Base-by-base conservation (phyloP, 352 stramenopile genomes). In the Phytophthora citrophthora region DNA sequence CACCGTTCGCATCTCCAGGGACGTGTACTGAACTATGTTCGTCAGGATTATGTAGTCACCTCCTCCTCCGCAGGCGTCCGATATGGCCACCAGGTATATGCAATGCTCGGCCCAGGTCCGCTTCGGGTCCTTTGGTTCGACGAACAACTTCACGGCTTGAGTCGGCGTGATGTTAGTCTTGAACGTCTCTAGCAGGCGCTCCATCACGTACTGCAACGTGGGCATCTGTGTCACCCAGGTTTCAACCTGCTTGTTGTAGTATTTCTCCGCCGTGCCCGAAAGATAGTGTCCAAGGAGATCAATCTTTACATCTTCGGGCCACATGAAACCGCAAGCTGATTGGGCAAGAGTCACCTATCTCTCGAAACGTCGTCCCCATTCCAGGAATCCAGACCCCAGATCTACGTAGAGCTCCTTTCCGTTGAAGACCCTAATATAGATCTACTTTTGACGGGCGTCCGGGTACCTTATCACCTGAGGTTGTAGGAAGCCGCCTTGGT, bases 171-270 rank as follows among this genome's bases (percentile, higher is more conserved):
- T 52, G 4, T 15, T 20, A 1, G 43, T 58, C 15, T 62, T 46
- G 6, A 51, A 45, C 4, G 49, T 32, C 18, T 50, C 31, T 0
- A 54, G 11, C 20, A 54, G 32, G 5, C 18, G 36, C 20, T 49
- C 31, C 46, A 64, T 56, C 11, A 64, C 31, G 13, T 58, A 53
- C 11, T 55, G 18, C 2, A 57, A 5, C 16, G 32, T 52, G 7
- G 39, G 57, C 4, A 31, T 47, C 41, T 54, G 18, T 1, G 1
- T 8, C 20, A 48, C 57, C 48, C 31, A 65, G 3, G 27, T 10
- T 1, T 65, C 29, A 1, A 65, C 56, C 5, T 65, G 46, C 29
- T 58, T 65, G 57, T 65, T 18, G 20, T 48, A 59, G 4, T 59
- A 52, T 11, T 32, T 12, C 10, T 53, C 31, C 11, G 57, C 27